Conservation (phyloP, 116 monocot species). For the Iris pallida region DNA sequence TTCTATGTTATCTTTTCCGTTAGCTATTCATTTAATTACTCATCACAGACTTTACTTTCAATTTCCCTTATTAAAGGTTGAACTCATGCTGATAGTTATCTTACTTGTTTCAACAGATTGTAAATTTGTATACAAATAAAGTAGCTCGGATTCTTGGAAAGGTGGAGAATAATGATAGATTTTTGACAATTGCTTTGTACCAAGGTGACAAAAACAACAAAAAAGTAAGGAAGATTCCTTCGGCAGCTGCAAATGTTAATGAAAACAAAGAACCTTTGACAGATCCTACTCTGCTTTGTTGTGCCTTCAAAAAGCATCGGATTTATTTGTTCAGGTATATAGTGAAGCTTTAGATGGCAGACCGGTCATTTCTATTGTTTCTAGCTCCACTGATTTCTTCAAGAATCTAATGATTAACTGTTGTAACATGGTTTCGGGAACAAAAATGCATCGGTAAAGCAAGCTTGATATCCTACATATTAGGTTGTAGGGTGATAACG, state of each 20-base stretch:
- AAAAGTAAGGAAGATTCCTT: slow-evolving; percentile 71
- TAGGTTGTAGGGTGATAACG: too few relatives aligned
- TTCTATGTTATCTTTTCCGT: too few relatives aligned
- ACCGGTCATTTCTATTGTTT: too few relatives aligned
- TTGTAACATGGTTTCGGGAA: too few relatives aligned
- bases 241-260: slow-evolving; percentile 70
- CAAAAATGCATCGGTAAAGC: too few relatives aligned
- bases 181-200: slow-evolving; percentile 78
- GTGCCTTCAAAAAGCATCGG: slow-evolving; percentile 94
- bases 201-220: slow-evolving; percentile 83
- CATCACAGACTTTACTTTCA: background rate
- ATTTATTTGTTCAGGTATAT: slow-evolving; percentile 91
- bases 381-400: too few relatives aligned
- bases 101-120: slow-evolving; percentile 46
- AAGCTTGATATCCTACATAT: too few relatives aligned
- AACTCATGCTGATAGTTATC: background rate
- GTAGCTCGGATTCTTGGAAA: slow-evolving; percentile 95
- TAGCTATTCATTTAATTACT: too few relatives aligned
- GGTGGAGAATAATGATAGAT: slow-evolving; percentile 95
- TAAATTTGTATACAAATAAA: slow-evolving; percentile 97
- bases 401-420: too few relatives aligned
- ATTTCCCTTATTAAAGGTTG: background rate
- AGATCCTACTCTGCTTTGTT: slow-evolving; percentile 92
- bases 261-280: slow-evolving; percentile 87
- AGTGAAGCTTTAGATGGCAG: too few relatives aligned